A percentile compares a stretch with the other conserved stretches of the same genome.
Conservation (phyloP, 177 flowering plant genomes). For the Vitis hybrid region DNA sequence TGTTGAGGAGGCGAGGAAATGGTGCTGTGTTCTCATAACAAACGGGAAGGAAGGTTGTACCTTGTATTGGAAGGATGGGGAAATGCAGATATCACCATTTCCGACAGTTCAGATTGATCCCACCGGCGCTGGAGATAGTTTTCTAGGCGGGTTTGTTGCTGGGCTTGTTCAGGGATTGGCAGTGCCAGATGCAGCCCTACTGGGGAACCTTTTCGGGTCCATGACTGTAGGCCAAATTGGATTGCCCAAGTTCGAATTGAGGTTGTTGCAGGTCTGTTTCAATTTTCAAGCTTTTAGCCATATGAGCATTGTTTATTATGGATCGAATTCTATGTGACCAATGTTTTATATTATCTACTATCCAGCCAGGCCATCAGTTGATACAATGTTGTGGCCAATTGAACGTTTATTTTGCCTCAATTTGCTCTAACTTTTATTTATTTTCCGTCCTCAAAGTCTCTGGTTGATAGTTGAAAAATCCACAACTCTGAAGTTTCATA, state of each 20-base stretch:
- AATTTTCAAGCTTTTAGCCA: neutral
- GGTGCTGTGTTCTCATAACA: slow-evolving; percentile 83
- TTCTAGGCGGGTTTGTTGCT: slow-evolving; percentile 79
- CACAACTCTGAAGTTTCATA: no score
- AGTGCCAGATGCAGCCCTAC: slow-evolving; percentile 82
- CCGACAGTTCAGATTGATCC: slow-evolving; percentile 77
- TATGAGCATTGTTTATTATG: neutral
- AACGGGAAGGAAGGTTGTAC: slow-evolving; percentile 83
- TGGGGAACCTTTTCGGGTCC: slow-evolving; percentile 92
- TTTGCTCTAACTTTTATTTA: no score
- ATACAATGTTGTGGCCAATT: no score
- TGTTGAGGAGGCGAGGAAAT: slow-evolving; percentile 68
- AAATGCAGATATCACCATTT: slow-evolving; percentile 61
- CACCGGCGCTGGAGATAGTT: slow-evolving; percentile 97
- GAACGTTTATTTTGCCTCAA: no score
- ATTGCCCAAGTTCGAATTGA: slow-evolving; percentile 59
- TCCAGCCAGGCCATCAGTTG: no score
- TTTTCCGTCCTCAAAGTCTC: no score
- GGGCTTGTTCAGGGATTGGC: slow-evolving; percentile 67
- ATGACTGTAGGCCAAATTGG: slow-evolving; percentile 85
- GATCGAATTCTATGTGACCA: no score
- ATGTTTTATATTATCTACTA: no score
- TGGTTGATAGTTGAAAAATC: no score
- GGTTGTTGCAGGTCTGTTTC: slow-evolving; percentile 65
- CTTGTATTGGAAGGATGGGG: slow-evolving; percentile 58